These are phyloP conservation scores for Suillus weaverae DNA, from an alignment of 768 basidiomycete genomes.

Conservation along the genomic window DNA sequence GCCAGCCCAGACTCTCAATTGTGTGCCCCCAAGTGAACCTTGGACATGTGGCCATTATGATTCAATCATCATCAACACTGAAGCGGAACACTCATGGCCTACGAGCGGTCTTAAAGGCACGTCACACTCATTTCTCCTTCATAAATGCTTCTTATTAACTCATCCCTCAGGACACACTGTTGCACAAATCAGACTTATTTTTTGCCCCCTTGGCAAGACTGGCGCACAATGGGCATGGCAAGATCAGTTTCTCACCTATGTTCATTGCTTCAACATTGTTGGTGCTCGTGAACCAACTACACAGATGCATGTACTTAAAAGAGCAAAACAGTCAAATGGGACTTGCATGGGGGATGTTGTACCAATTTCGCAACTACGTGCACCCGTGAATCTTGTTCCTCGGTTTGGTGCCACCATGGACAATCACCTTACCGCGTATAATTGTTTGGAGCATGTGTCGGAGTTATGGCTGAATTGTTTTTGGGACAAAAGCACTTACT, in stretches of 20 bases:
- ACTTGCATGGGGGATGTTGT: background rate
- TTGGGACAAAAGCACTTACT: background rate
- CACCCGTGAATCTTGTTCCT: background rate
- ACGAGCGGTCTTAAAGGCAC: constrained; percentile 1
- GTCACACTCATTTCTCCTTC: background rate
- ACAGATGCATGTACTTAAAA: constrained; percentile 1
- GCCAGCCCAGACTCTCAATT: too few species aligned
- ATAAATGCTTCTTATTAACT: too few species aligned
- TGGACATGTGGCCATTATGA: constrained; percentile 2
- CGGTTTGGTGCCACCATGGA: background rate
- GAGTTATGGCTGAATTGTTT: background rate
- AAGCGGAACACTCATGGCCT: background rate
- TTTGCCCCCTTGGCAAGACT: background rate
- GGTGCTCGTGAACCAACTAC: background rate
- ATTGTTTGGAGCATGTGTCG: background rate
- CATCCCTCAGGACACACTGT: too few species aligned
- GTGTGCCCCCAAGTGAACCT: background rate
- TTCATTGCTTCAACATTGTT: constrained; percentile 11
- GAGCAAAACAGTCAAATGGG: constrained; percentile 4
- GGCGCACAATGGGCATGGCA: background rate
- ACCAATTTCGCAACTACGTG: background rate
- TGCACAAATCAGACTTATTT: background rate
- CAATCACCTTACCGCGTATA: background rate
- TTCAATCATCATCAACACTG: background rate
- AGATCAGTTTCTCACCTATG: constrained; percentile 16